A percentile compares a stretch with the other conserved stretches of the same genome.
Conservation (phyloP, 352 stramenopile species). For the Phytophthora sansomeana region DNA sequence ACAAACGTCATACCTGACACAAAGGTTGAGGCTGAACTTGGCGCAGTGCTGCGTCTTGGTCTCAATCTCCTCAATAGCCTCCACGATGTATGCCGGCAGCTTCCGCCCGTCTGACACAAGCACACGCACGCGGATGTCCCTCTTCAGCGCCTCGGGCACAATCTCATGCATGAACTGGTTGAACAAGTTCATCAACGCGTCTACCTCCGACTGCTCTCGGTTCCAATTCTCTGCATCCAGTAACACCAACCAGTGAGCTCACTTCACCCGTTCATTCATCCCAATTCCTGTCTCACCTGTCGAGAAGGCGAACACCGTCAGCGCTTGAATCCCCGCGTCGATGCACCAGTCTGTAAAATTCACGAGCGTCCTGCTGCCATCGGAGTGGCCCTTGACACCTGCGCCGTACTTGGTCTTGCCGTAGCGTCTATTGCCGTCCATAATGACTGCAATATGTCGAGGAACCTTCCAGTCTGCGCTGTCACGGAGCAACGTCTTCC, state of each 20-base stretch:
- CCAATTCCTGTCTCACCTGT: constrained; percentile 57
- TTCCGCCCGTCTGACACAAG: constrained; percentile 84
- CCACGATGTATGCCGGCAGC: constrained; percentile 70
- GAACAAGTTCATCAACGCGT: constrained; percentile 95
- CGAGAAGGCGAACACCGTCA: constrained; percentile 97
- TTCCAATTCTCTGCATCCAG: constrained; percentile 93
- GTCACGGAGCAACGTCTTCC: constrained; percentile 23
- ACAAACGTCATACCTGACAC: constrained; percentile 63
- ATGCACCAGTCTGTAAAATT: constrained; percentile 98
- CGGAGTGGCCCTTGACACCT: constrained; percentile 91
- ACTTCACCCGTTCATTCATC: background rate
- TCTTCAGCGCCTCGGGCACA: constrained; percentile 90
- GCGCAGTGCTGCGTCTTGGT: constrained; percentile 87
- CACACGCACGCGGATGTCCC: constrained; percentile 92
- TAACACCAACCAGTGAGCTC: background rate
- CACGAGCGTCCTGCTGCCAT: constrained; percentile 95
- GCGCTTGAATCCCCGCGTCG: constrained; percentile 85
- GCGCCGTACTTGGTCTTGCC: constrained; percentile 85
- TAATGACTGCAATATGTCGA: constrained; percentile 95
- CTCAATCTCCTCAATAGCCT: constrained; percentile 87
- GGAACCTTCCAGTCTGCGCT: constrained; percentile 52
- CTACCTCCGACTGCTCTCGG: constrained; percentile 88
- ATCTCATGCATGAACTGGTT: constrained; percentile 95
- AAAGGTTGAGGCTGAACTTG: constrained; percentile 86
- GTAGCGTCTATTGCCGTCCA: constrained; percentile 97